Evolutionary conservation across 2,329 filamentous ascomycete species (phyloP), one percentile per base, ranked within the genome.

Genomic region (Drechslerella coelobrocha): DNA sequence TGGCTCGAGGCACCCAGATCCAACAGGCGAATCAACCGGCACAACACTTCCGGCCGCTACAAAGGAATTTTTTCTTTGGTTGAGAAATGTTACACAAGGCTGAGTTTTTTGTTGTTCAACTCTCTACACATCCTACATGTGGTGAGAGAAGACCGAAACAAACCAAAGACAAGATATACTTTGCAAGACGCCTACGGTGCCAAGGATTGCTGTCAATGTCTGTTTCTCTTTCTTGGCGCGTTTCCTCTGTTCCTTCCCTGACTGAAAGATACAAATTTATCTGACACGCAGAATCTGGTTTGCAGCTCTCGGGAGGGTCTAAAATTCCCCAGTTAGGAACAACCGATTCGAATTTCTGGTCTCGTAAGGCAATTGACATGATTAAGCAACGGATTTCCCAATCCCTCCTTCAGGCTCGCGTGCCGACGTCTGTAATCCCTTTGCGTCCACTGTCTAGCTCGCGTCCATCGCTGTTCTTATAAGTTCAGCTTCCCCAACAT

Each of bases 321-420:
- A 23, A 45, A 45, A 21, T 45, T 45, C 41, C 41, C 41, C n/a
- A 45, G 41, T 45, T 45, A 10, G 41, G 41, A 45, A 23, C 21
- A n/a, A 23, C 17, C 41, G 41, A 45, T 45, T 45, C 41, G 41
- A 45, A 45, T 45, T 45, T 45, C 14, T 45, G 17, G 41, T 45
- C 14, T 45, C 19, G 41, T 45, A 45, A 45, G 6, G 41, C 41
- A 45, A 21, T 19, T 45, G 41, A 19, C 19, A 45, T n/a, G 41
- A 7, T 3, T 45, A 17, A 45, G 41, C 41, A 21, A 45, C 41
- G 41, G 19, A 45, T 45, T 21, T 45, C 41, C 41, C 3, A 19
- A 45, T 19, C 41, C n/a, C 41, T 10, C 21, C 9, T 17, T 45
- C 41, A 17, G 19, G 8, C 19, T 45, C 41, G 41, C 41, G 41